These are phyloP conservation scores for Desmodesmus armatus DNA, from an alignment of 139 green algal species.

Conservation along the genomic window DNA sequence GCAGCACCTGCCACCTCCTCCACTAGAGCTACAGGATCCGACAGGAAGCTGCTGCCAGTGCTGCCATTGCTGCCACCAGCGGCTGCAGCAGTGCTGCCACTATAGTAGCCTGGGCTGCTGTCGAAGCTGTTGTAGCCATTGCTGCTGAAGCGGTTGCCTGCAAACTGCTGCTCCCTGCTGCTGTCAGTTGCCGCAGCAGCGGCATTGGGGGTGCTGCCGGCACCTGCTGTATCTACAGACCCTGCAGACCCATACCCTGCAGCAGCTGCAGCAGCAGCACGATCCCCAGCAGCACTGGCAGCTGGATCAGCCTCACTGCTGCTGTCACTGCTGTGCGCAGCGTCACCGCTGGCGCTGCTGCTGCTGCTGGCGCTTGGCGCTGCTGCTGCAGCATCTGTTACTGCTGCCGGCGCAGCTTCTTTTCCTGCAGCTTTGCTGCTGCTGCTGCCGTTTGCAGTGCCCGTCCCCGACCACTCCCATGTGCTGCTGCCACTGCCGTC, in stretches of 20 bases:
- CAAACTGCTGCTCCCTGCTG: no score
- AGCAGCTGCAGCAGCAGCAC: constrained; percentile 9
- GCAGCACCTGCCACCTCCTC: not conserved
- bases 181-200: not conserved
- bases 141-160: not conserved
- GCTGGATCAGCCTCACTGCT: not conserved
- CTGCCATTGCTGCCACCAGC: not conserved
- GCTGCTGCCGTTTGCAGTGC: not conserved
- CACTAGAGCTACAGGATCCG: no score
- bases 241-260: not conserved
- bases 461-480: not conserved
- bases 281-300: not conserved
- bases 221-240: not conserved
- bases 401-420: not conserved
- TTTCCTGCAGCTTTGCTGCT: not conserved
- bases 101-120: not conserved
- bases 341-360: not conserved
- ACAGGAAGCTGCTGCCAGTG: not conserved
- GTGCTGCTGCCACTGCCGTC: not conserved
- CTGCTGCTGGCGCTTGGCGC: not conserved
- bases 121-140: not conserved
- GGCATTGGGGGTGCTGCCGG: not conserved
- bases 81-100: not conserved
- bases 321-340: no score
- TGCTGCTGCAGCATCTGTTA: constrained; percentile 20